phyloP scores from a whole-genome alignment of 345 rosid species.

The Gossypioides kirkii region DNA sequence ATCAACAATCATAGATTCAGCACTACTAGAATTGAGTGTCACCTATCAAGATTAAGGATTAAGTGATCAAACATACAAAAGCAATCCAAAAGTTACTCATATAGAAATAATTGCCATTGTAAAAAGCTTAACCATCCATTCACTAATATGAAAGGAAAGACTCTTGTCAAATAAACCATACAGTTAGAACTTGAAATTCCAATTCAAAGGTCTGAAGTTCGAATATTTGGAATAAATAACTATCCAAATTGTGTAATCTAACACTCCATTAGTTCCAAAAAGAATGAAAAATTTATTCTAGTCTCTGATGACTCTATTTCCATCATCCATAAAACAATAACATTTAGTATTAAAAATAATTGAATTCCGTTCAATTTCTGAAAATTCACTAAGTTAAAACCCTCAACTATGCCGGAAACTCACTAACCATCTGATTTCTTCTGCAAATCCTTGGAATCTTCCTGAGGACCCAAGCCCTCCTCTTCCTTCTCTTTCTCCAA shows the following conservation, averaged over 20 bases:
- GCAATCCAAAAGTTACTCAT: background rate
- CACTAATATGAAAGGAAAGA: background rate
- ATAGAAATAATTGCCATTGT: background rate
- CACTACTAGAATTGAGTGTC: too few species aligned
- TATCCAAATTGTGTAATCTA: background rate
- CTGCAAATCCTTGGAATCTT: slow-evolving; percentile 4
- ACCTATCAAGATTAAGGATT: background rate
- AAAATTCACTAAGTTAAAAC: background rate
- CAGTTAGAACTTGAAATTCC: background rate
- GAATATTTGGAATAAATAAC: background rate
- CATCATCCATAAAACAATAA: background rate
- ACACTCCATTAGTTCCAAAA: background rate
- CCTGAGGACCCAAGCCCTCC: background rate
- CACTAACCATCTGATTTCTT: slow-evolving; percentile 13
- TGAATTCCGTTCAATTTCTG: background rate
- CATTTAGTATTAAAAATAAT: background rate
- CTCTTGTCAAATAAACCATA: background rate
- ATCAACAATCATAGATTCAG: background rate
- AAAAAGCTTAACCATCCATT: background rate
- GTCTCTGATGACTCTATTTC: background rate
- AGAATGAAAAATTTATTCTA: slow-evolving; percentile 1
- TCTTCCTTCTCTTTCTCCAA: slow-evolving; percentile 34
- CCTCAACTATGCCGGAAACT: background rate
- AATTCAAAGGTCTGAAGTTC: background rate
- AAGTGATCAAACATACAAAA: background rate